Conservation (phyloP, 2,329 filamentous ascomycete genomes). For the Stylonectria norvegica region DNA sequence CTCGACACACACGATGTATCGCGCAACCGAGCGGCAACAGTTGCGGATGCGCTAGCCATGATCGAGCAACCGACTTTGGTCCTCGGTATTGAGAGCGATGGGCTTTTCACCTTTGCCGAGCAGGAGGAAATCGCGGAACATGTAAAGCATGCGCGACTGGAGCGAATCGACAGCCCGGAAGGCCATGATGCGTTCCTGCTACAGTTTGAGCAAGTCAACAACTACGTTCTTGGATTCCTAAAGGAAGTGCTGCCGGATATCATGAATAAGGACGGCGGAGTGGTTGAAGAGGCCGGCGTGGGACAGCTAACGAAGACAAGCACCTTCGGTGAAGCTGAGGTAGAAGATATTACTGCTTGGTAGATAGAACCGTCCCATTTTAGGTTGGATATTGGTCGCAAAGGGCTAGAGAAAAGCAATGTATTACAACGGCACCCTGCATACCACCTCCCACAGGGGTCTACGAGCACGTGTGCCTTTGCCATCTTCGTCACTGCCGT, state of each 20-base stretch:
- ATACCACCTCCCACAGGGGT: background rate
- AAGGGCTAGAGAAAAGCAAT: background rate
- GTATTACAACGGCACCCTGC: background rate
- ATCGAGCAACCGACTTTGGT: slow-evolving; percentile 90
- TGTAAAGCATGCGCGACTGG: slow-evolving; percentile 72
- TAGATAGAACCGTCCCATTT: slow-evolving; percentile 39
- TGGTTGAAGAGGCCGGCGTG: slow-evolving; percentile 48
- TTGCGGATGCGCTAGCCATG: slow-evolving; percentile 71
- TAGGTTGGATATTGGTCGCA: background rate
- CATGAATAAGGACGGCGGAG: slow-evolving; percentile 62
- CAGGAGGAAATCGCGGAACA: slow-evolving; percentile 85
- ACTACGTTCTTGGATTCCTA: slow-evolving; percentile 79
- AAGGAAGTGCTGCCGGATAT: slow-evolving; percentile 81
- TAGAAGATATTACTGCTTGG: slow-evolving; percentile 95
- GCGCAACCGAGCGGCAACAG: slow-evolving; percentile 63
- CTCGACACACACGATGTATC: slow-evolving; percentile 96
- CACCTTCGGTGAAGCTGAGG: slow-evolving; percentile 92
- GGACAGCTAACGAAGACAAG: slow-evolving; percentile 76
- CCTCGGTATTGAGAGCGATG: slow-evolving; percentile 91
- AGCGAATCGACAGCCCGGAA: slow-evolving; percentile 89
- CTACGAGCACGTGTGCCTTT: background rate
- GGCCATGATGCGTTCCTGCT: slow-evolving; percentile 95
- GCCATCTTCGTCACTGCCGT: background rate
- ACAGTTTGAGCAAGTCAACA: slow-evolving; percentile 96
- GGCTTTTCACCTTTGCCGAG: slow-evolving; percentile 94